Evolutionary conservation across 2,329 filamentous ascomycete genomes (phyloP).

Genomic region (Arthrobotrys iridis): DNA sequence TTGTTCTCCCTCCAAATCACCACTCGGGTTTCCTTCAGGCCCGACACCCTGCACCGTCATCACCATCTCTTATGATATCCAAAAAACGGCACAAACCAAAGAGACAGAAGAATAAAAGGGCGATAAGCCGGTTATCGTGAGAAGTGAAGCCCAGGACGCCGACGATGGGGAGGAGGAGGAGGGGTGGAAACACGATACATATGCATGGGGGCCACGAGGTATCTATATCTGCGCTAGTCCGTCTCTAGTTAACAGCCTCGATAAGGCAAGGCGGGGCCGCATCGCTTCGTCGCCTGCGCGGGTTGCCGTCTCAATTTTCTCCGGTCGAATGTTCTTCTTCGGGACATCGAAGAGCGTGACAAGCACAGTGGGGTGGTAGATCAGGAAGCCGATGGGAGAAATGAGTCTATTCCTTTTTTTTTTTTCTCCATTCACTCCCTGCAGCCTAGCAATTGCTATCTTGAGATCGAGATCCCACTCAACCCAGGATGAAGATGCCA

Average conservation of each 20-base stretch:
- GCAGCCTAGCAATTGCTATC: no score
- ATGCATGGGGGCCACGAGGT: not conserved
- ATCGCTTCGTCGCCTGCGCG: not conserved
- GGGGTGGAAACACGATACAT: no score
- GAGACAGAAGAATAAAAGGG: not conserved
- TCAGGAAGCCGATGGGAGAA: not conserved
- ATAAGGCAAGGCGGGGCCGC: not conserved
- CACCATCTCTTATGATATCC: slow-evolving; percentile 9
- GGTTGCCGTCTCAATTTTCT: not conserved
- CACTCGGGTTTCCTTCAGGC: not conserved
- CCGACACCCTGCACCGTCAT: slow-evolving; percentile 20
- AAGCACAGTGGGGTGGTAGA: not conserved
- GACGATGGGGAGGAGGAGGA: not conserved
- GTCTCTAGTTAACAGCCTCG: not conserved
- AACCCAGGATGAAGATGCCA: no score
- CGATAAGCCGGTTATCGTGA: slow-evolving; percentile 35
- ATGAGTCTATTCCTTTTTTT: not conserved
- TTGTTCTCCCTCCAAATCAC: not conserved
- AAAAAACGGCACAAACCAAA: not conserved
- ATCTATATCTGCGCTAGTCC: not conserved
- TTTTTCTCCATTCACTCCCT: not conserved
- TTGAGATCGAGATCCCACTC: not conserved
- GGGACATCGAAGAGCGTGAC: not conserved
- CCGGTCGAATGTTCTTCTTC: not conserved
- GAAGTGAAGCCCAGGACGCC: not conserved